Percentiles rank a stretch among this genome's conserved stretches.
Conservation (phyloP, 805 yeast species). For the Ogataea ganodermae region DNA sequence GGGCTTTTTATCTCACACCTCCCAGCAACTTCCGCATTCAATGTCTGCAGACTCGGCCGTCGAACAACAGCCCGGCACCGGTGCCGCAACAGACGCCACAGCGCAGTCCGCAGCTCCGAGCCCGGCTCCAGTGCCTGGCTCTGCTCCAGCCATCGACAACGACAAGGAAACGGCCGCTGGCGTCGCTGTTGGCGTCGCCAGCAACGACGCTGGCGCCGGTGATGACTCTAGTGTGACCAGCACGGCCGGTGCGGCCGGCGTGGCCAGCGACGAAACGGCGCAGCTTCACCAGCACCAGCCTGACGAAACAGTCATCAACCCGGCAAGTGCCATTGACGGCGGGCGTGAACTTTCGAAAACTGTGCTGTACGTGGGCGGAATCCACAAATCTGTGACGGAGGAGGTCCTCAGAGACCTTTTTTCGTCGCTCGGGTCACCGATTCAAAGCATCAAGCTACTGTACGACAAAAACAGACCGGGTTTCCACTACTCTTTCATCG, state of each 20-base stretch:
- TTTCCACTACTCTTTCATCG: conserved; percentile 82
- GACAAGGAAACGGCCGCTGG: neutral
- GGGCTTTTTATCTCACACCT: neutral
- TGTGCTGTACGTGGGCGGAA: conserved; percentile 75
- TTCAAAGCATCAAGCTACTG: conserved; percentile 66
- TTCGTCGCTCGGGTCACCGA: conserved; percentile 52
- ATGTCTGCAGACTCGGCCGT: conserved; percentile 9
- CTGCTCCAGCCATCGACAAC: conserved; percentile 5
- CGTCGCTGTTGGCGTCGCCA: neutral
- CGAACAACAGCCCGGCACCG: conserved; percentile 9
- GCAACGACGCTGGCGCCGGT: neutral
- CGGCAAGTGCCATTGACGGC: conserved; percentile 76
- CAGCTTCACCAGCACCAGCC: conserved; percentile 1
- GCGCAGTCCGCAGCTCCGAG: conserved; percentile 1
- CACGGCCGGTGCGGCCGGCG: neutral
- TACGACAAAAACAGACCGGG: conserved; percentile 75
- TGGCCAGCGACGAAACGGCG: neutral
- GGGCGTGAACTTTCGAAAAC: conserved; percentile 78
- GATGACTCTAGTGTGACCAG: neutral
- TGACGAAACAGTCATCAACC: conserved; percentile 26
- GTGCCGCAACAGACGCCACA: conserved; percentile 8
- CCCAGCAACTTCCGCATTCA: conserved; percentile 2
- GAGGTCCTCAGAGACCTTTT: conserved; percentile 63
- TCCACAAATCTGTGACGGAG: conserved; percentile 66
- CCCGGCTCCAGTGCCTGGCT: neutral